phyloP scores from a whole-genome alignment of 169 alveolate genomes.

The Babesia sp. region DNA sequence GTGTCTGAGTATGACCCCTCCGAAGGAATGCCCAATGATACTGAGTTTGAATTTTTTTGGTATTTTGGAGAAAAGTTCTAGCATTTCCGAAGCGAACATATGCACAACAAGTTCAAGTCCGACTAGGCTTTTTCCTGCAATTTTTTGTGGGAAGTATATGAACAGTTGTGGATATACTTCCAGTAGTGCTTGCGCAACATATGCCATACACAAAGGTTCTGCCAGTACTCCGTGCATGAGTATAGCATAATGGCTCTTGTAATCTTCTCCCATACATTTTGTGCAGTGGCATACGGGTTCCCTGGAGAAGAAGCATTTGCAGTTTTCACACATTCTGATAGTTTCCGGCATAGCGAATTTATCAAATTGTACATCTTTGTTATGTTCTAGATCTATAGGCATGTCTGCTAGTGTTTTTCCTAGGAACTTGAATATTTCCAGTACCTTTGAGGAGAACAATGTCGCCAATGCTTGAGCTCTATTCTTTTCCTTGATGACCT shows the following conservation, averaged over 20 bases:
- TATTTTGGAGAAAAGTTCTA: conserved; percentile 54
- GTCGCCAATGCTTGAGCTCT: conserved; percentile 42
- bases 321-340: conserved; percentile 62
- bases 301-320: conserved; percentile 70
- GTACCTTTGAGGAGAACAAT: conserved; percentile 17
- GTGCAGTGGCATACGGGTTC: conserved; percentile 63
- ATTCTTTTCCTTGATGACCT: conserved; percentile 18
- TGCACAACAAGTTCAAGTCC: conserved; percentile 73
- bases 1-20: conserved; percentile 68
- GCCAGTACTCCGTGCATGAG: conserved; percentile 76
- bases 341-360: conserved; percentile 49
- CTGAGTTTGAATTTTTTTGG: conserved; percentile 62
- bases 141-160: conserved; percentile 69
- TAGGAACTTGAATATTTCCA: conserved; percentile 42
- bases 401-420: conserved; percentile 20
- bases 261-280: conserved; percentile 57
- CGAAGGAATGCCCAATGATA: conserved; percentile 78
- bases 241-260: conserved; percentile 70
- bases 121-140: conserved; percentile 70
- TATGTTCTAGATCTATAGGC: conserved; percentile 10
- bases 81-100: conserved; percentile 64
- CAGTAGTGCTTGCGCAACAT: conserved; percentile 56
- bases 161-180: conserved; percentile 65
- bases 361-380: conserved; percentile 33
- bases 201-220: conserved; percentile 69